phyloP scores from a whole-genome alignment of 1,284 basidiomycete species.

The Pholiota adiposa region DNA sequence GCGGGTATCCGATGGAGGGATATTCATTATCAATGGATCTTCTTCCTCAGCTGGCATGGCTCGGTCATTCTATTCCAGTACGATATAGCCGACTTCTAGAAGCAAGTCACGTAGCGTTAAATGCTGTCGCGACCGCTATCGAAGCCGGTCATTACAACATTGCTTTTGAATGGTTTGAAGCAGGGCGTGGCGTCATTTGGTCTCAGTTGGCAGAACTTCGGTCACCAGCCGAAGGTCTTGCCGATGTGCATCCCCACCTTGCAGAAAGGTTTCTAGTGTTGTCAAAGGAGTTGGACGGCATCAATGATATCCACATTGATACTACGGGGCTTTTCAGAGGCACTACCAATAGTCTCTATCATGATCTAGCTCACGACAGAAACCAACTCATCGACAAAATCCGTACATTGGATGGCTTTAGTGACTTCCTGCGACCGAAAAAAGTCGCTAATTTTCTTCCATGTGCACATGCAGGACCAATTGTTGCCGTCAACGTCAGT shows the following conservation, averaged over 20 bases:
- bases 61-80: conserved; percentile 6
- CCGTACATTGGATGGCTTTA: conserved; percentile 9
- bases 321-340: neutral
- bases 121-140: conserved; percentile 15
- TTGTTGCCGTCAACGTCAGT: conserved; percentile 28
- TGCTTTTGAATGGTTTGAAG: conserved; percentile 25
- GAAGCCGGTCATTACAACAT: conserved; percentile 2
- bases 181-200: conserved; percentile 31
- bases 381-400: conserved; percentile 11
- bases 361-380: conserved; percentile 12
- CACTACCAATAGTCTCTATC: neutral
- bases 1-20: neutral
- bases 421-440: conserved; percentile 8
- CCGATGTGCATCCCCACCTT: conserved; percentile 7
- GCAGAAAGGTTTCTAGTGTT: conserved; percentile 7
- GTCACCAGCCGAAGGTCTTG: conserved; percentile 27
- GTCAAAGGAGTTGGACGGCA: conserved; percentile 11
- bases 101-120: neutral
- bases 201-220: conserved; percentile 27
- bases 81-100: conserved; percentile 3
- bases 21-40: conserved; percentile 9
- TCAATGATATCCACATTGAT: neutral
- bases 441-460: conserved; percentile 21
- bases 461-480: conserved; percentile 29
- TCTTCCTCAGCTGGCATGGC: conserved; percentile 16